Conservation (phyloP, 768 basidiomycete genomes). For the Amanita exitialis region DNA sequence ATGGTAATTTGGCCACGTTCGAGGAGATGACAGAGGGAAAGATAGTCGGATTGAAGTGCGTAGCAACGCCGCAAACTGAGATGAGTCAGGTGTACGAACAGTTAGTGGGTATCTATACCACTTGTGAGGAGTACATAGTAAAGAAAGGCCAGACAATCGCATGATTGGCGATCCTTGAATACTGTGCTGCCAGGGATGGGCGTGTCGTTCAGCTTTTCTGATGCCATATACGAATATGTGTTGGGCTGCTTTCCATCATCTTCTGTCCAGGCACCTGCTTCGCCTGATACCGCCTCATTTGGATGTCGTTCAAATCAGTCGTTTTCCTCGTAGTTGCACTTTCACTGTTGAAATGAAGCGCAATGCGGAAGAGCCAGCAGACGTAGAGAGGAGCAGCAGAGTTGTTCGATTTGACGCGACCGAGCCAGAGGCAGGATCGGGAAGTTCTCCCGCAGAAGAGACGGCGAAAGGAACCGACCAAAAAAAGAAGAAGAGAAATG, state of each 20-base stretch:
- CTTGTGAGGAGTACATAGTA: slow-evolving; percentile 46
- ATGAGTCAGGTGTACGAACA: slow-evolving; percentile 39
- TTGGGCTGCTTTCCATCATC: neutral
- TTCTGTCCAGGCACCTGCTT: neutral
- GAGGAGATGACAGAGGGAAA: slow-evolving; percentile 54
- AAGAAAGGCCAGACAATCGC: slow-evolving; percentile 6
- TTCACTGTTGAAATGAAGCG: slow-evolving; percentile 4
- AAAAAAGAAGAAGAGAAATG: slow-evolving; percentile 1
- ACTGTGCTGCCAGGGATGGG: too few species aligned
- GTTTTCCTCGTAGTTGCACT: neutral
- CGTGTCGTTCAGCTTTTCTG: too few species aligned
- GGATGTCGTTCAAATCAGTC: neutral
- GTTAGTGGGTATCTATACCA: slow-evolving; percentile 41
- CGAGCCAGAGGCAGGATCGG: neutral
- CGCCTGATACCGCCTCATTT: neutral
- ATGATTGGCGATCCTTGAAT: neutral
- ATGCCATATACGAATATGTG: neutral
- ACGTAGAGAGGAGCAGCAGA: neutral
- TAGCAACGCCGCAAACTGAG: slow-evolving; percentile 45
- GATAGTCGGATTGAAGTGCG: slow-evolving; percentile 44
- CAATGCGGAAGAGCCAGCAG: neutral
- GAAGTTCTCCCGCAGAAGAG: neutral
- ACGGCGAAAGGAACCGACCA: neutral
- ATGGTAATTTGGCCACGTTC: slow-evolving; percentile 37
- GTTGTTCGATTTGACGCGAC: neutral